Evolutionary conservation across 2,329 filamentous ascomycete genomes (phyloP).

Genomic region (Penicillium rolfsii): DNA sequence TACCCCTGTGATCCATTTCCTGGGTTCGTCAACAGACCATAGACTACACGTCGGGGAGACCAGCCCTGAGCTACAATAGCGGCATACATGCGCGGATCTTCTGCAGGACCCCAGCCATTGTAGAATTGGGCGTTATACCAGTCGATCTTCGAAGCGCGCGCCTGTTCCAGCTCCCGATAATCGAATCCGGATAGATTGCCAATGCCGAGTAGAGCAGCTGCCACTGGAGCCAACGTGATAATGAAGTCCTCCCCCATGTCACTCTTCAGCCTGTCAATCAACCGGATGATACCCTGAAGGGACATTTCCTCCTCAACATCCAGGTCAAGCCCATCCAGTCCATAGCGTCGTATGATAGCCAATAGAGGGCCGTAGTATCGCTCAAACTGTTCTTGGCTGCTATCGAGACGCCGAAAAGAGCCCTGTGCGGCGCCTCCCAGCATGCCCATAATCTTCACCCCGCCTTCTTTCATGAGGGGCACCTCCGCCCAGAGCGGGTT

Average conservation of each 20-base stretch:
- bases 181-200: conserved; percentile 75
- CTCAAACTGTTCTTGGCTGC: conserved; percentile 66
- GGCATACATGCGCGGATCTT: conserved; percentile 51
- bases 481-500: conserved; percentile 78
- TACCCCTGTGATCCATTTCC: conserved; percentile 68
- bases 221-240: conserved; percentile 81
- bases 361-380: conserved; percentile 71
- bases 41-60: conserved; percentile 71
- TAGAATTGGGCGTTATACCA: conserved; percentile 97
- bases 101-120: conserved; percentile 79
- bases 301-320: conserved; percentile 80
- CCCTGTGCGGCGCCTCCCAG: conserved; percentile 82
- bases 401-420: conserved; percentile 66
- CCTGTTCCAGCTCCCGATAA: conserved; percentile 73
- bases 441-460: conserved; percentile 83
- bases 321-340: conserved; percentile 72
- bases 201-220: conserved; percentile 69
- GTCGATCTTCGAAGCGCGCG: conserved; percentile 66
- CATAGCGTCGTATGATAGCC: conserved; percentile 63
- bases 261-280: conserved; percentile 67
- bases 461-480: conserved; percentile 68
- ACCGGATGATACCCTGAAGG: conserved; percentile 65
- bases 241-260: conserved; percentile 63
- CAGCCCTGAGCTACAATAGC: conserved; percentile 62
- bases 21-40: conserved; percentile 79